Evolutionary conservation across 805 yeast species (phyloP).

Genomic region (Starmerella geochares): DNA sequence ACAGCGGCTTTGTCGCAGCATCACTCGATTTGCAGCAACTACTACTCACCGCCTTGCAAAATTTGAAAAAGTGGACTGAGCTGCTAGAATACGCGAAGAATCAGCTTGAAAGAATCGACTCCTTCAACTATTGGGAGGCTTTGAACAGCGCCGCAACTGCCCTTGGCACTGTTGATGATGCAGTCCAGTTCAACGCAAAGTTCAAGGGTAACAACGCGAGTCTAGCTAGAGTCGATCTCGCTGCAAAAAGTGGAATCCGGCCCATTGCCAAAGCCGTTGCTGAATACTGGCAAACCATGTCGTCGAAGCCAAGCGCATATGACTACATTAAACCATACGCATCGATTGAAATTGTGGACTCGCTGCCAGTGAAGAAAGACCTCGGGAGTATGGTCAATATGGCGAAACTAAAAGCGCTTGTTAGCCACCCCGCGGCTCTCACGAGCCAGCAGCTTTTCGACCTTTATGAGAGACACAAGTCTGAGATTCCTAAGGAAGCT

Average conservation of each 20-base stretch:
- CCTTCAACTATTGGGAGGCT: constrained; percentile 64
- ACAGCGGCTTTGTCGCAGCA: constrained; percentile 25
- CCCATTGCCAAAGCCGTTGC: constrained; percentile 20
- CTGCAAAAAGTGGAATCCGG: constrained; percentile 22
- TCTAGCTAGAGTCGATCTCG: constrained; percentile 44
- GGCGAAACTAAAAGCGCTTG: constrained; percentile 41
- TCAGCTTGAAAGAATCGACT: constrained; percentile 52
- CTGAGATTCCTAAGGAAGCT: constrained; percentile 34
- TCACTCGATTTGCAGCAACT: constrained; percentile 54
- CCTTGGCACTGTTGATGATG: constrained; percentile 32
- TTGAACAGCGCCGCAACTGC: constrained; percentile 40
- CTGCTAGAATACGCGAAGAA: constrained; percentile 36
- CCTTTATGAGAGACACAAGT: constrained; percentile 34
- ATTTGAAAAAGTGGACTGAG: constrained; percentile 36
- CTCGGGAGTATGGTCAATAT: constrained; percentile 34
- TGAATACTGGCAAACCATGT: constrained; percentile 39
- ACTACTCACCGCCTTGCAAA: constrained; percentile 37
- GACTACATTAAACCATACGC: constrained; percentile 43
- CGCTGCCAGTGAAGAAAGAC: constrained; percentile 14
- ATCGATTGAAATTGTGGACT: constrained; percentile 24
- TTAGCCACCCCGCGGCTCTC: constrained; percentile 21
- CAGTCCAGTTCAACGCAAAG: constrained; percentile 29
- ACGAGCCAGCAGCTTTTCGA: constrained; percentile 32
- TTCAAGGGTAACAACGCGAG: constrained; percentile 45
- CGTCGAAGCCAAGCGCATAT: constrained; percentile 54